These are phyloP conservation scores for Quercus alba DNA, from an alignment of 306 rosid species.

Conservation along the genomic window DNA sequence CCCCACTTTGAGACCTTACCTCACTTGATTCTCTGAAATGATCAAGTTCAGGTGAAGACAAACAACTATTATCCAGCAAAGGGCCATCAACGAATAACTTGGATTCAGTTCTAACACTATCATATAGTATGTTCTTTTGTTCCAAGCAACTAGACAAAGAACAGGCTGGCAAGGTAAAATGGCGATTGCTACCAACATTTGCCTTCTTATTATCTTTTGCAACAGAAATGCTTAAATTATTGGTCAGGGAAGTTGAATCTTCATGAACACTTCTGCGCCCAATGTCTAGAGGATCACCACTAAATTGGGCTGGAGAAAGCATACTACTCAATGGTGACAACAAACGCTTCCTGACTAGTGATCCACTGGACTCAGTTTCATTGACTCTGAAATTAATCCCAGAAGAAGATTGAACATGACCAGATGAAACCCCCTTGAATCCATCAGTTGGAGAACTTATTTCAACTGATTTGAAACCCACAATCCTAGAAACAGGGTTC, in stretches of 20 bases:
- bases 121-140: slow-evolving; percentile 28
- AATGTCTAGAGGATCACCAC: slow-evolving; percentile 67
- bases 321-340: slow-evolving; percentile 76
- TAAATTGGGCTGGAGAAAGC: slow-evolving; percentile 69
- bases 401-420: slow-evolving; percentile 34
- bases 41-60: slow-evolving; percentile 37
- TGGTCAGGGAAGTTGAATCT: slow-evolving; percentile 29
- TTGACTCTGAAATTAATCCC: slow-evolving; percentile 25
- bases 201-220: slow-evolving; percentile 87
- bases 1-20: slow-evolving; percentile 32
- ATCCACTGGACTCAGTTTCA: slow-evolving; percentile 47
- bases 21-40: slow-evolving; percentile 36
- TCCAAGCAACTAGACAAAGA: slow-evolving; percentile 54
- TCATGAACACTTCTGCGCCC: slow-evolving; percentile 39
- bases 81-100: slow-evolving; percentile 50
- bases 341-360: slow-evolving; percentile 79
- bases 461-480: slow-evolving; percentile 73
- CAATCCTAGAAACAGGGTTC: slow-evolving; percentile 81
- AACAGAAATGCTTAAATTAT: slow-evolving; percentile 23
- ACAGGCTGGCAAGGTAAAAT: slow-evolving; percentile 38
- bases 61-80: slow-evolving; percentile 39
- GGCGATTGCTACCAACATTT: slow-evolving; percentile 59
- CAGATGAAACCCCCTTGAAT: slow-evolving; percentile 25
- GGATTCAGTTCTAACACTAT: slow-evolving; percentile 25
- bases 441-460: slow-evolving; percentile 47